Conservation (phyloP, 495 filamentous ascomycete species). For the Lophiostoma macrostomum region DNA sequence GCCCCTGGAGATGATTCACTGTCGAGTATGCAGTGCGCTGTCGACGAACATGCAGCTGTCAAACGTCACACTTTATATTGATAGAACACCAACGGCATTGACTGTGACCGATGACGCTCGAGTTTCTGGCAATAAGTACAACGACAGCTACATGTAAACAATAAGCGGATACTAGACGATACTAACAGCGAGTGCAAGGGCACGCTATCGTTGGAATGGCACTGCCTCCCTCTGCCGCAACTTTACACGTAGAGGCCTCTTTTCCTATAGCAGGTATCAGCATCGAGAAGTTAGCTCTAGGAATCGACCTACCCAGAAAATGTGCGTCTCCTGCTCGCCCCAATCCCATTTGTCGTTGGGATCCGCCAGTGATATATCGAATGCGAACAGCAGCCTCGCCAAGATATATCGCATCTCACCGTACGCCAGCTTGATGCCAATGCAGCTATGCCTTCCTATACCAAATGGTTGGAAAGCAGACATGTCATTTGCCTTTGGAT, state of each 20-base stretch:
- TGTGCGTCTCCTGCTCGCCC: conserved; percentile 20
- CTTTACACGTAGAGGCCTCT: conserved; percentile 12
- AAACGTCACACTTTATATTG: too few species aligned
- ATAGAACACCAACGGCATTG: too few species aligned
- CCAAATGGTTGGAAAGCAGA: conserved; percentile 18
- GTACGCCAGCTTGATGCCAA: conserved; percentile 25
- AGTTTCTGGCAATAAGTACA: too few species aligned
- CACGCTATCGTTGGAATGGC: not conserved
- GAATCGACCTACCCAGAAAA: conserved; percentile 14
- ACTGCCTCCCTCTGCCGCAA: not conserved
- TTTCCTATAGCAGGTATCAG: conserved; percentile 9
- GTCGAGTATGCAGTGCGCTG: too few species aligned
- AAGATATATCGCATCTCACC: conserved; percentile 19
- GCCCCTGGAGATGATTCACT: too few species aligned
- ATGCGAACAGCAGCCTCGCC: conserved; percentile 16
- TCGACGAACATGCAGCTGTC: too few species aligned
- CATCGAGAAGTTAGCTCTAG: not conserved
- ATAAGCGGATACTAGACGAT: too few species aligned
- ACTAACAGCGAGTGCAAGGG: not conserved
- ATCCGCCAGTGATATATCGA: conserved; percentile 15
- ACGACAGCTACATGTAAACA: too few species aligned
- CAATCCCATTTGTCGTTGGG: conserved; percentile 36
- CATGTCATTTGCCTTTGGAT: conserved; percentile 21
- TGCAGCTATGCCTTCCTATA: conserved; percentile 21
- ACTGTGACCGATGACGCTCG: too few species aligned